A percentile compares a stretch with the other conserved stretches of the same genome.
phyloP scores from a whole-genome alignment of 140 eudicot genomes.

The Anethum foeniculum region DNA sequence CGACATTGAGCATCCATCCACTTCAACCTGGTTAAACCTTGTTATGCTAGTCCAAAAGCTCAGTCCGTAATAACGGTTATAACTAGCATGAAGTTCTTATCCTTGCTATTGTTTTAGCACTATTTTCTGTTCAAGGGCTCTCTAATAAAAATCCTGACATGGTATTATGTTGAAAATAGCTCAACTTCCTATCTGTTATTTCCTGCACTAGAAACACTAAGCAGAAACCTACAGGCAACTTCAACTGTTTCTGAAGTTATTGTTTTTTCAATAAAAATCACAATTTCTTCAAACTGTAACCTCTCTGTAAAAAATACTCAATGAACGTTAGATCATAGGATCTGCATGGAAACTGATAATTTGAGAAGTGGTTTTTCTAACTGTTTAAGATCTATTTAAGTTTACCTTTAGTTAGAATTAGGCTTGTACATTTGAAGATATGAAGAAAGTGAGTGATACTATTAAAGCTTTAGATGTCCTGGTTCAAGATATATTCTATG shows the following conservation, averaged over 20 bases:
- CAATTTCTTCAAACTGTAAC: neutral
- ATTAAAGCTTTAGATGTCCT: neutral
- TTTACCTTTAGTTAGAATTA: neutral
- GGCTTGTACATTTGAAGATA: neutral
- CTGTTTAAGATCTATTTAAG: neutral
- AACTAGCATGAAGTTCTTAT: neutral
- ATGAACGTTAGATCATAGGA: neutral
- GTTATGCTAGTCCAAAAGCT: neutral
- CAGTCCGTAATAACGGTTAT: neutral
- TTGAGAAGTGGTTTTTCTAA: neutral
- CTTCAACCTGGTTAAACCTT: neutral
- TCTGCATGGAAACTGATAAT: neutral
- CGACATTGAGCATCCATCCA: neutral
- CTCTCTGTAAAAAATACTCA: neutral
- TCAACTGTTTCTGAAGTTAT: neutral
- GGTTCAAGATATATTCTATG: neutral
- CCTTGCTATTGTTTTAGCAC: neutral
- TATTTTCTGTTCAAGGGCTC: neutral
- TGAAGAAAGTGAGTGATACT: neutral
- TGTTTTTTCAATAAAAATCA: neutral
- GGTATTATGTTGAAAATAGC: neutral
- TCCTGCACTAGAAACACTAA: neutral
- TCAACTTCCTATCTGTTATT: neutral
- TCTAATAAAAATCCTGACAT: neutral
- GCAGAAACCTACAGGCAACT: neutral